These are phyloP conservation scores for Alternaria gaisen DNA, from an alignment of 2,329 filamentous ascomycete species.

Conservation along the genomic window DNA sequence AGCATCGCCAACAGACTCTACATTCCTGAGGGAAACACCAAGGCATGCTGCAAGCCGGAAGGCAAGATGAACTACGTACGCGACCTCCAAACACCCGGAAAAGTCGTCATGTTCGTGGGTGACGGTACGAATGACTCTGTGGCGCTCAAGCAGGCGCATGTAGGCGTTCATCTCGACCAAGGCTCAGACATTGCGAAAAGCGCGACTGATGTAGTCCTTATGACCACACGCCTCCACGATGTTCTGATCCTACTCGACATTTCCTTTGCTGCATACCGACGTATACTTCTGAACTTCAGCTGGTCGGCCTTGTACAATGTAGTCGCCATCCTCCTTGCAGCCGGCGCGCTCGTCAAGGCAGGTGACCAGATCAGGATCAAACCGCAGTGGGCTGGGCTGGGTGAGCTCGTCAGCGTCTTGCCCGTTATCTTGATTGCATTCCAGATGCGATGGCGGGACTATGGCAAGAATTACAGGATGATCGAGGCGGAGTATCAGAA, in stretches of 20 bases:
- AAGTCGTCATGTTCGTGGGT: slow-evolving; percentile 72
- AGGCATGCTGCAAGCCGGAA: slow-evolving; percentile 59
- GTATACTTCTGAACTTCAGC: slow-evolving; percentile 69
- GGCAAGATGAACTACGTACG: slow-evolving; percentile 65
- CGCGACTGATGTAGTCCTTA: slow-evolving; percentile 74
- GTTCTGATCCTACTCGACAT: slow-evolving; percentile 68
- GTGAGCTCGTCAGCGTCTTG: slow-evolving; percentile 77
- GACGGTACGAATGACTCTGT: slow-evolving; percentile 83
- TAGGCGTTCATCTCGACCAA: slow-evolving; percentile 74
- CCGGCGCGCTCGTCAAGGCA: slow-evolving; percentile 61
- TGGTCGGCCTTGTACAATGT: slow-evolving; percentile 78
- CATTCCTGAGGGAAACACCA: slow-evolving; percentile 53
- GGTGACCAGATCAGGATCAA: slow-evolving; percentile 59
- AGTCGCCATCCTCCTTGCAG: slow-evolving; percentile 71
- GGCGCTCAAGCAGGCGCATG: slow-evolving; percentile 73
- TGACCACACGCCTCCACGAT: slow-evolving; percentile 64
- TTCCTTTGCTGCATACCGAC: slow-evolving; percentile 51
- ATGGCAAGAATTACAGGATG: slow-evolving; percentile 30
- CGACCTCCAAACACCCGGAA: slow-evolving; percentile 32
- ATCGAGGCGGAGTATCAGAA: slow-evolving; percentile 26
- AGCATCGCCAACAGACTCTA: slow-evolving; percentile 53
- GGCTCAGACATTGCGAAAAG: slow-evolving; percentile 68
- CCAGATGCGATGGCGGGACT: slow-evolving; percentile 54
- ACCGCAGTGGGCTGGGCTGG: slow-evolving; percentile 72
- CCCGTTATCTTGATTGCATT: slow-evolving; percentile 71